These are phyloP conservation scores for Coleophoma eucalyptorum DNA, from an alignment of 2,329 filamentous ascomycete species.

Conservation along the genomic window DNA sequence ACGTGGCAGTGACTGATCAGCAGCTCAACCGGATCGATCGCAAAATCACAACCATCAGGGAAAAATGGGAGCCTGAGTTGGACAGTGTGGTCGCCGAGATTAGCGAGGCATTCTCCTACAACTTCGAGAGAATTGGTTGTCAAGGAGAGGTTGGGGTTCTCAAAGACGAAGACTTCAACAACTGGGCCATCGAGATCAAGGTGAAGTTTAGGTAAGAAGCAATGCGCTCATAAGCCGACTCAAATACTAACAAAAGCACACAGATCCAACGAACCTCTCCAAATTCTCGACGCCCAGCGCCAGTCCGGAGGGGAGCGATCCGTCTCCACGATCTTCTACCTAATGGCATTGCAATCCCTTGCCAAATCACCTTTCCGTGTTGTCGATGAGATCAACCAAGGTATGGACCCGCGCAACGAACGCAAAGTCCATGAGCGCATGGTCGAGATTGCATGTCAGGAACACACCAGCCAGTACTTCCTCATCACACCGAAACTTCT, in stretches of 20 bases:
- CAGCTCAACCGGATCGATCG: slow-evolving; percentile 51
- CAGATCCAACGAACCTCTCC: slow-evolving; percentile 76
- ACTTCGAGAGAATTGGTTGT: slow-evolving; percentile 91
- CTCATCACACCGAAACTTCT: slow-evolving; percentile 96
- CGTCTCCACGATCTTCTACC: slow-evolving; percentile 97
- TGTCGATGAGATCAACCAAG: slow-evolving; percentile 99
- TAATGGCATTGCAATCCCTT: slow-evolving; percentile 94
- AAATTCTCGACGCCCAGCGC: slow-evolving; percentile 83
- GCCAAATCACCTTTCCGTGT: slow-evolving; percentile 95
- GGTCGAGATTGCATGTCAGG: slow-evolving; percentile 92
- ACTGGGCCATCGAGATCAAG: slow-evolving; percentile 90
- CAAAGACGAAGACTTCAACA: slow-evolving; percentile 90
- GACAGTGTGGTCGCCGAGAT: slow-evolving; percentile 77
- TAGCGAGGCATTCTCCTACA: slow-evolving; percentile 86
- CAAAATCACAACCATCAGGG: slow-evolving; percentile 63
- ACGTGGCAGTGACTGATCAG: slow-evolving; percentile 49
- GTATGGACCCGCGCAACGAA: slow-evolving; percentile 98
- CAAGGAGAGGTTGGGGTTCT: slow-evolving; percentile 85
- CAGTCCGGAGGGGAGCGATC: slow-evolving; percentile 96
- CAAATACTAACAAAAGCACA: slow-evolving; percentile 11
- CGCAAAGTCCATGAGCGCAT: slow-evolving; percentile 97
- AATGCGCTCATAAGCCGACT: too few relatives aligned
- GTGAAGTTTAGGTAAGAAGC: slow-evolving; percentile 81
- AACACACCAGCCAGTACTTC: slow-evolving; percentile 84
- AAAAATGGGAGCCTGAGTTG: slow-evolving; percentile 78